Evolutionary conservation across 495 filamentous ascomycete genomes (phyloP).

Genomic region (Hyaloscypha bicolor): DNA sequence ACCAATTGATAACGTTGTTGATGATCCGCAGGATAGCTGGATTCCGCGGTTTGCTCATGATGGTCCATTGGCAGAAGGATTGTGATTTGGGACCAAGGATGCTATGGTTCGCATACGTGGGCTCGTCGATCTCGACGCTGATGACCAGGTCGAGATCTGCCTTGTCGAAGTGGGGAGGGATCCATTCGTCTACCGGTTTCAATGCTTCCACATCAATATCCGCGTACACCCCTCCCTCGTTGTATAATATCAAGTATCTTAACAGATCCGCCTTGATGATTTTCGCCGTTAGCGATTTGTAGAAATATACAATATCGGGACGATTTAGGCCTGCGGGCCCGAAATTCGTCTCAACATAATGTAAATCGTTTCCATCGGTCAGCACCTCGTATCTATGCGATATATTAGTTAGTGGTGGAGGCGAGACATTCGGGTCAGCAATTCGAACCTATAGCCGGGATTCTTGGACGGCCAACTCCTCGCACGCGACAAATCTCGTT

Average conservation of each 20-base stretch:
- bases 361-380: conserved; percentile 60
- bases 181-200: conserved; percentile 47
- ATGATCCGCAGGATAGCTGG: conserved; percentile 64
- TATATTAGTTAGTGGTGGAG: not conserved
- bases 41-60: conserved; percentile 61
- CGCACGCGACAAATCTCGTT: conserved; percentile 52
- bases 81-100: conserved; percentile 64
- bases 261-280: conserved; percentile 61
- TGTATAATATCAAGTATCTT: conserved; percentile 55
- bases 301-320: conserved; percentile 61
- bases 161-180: conserved; percentile 42
- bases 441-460: conserved; percentile 17
- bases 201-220: conserved; percentile 54
- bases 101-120: conserved; percentile 58
- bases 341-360: conserved; percentile 61
- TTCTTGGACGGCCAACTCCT: conserved; percentile 54
- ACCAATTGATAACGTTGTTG: conserved; percentile 61
- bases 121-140: conserved; percentile 67
- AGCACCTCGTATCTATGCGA: conserved; percentile 63
- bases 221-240: conserved; percentile 52
- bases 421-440: not conserved
- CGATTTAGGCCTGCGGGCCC: conserved; percentile 60
- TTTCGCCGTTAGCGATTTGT: conserved; percentile 53
- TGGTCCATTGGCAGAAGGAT: conserved; percentile 72
- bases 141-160: conserved; percentile 61